Percentiles rank a stretch among this genome's conserved stretches.
Conservation (phyloP, 495 filamentous ascomycete species). For the Aspergillus egyptiacus region DNA sequence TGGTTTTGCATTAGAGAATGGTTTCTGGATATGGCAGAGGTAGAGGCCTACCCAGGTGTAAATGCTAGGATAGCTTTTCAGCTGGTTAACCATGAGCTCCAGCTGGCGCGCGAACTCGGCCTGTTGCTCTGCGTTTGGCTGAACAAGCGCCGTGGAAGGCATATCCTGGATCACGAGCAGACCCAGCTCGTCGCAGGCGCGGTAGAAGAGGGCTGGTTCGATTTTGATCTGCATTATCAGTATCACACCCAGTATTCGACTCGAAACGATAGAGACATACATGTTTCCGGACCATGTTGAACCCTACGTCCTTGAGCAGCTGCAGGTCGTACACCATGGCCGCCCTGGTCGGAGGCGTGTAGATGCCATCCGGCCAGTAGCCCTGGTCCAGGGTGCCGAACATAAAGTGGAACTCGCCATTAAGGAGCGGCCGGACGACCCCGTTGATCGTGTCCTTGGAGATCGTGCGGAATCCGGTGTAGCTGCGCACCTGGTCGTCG, state of each 20-base stretch:
- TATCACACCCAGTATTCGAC: background rate
- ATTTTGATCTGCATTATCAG: slow-evolving; percentile 51
- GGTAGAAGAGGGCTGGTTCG: slow-evolving; percentile 59
- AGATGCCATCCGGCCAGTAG: slow-evolving; percentile 63
- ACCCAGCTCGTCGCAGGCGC: slow-evolving; percentile 57
- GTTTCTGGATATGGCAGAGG: background rate
- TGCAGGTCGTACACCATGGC: slow-evolving; percentile 62
- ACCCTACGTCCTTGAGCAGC: slow-evolving; percentile 54
- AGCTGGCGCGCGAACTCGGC: slow-evolving; percentile 58
- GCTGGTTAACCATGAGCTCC: slow-evolving; percentile 53
- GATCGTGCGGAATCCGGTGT: slow-evolving; percentile 63
- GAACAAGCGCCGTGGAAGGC: slow-evolving; percentile 48
- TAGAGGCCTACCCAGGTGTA: slow-evolving; percentile 36
- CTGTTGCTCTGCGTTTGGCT: slow-evolving; percentile 46
- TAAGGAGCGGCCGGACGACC: slow-evolving; percentile 54
- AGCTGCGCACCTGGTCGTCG: slow-evolving; percentile 50
- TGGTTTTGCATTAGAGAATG: slow-evolving; percentile 14
- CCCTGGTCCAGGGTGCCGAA: slow-evolving; percentile 66
- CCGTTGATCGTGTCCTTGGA: slow-evolving; percentile 48
- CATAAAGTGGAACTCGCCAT: slow-evolving; percentile 58
- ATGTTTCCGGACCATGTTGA: slow-evolving; percentile 66
- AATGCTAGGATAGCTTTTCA: slow-evolving; percentile 58
- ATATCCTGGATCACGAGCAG: slow-evolving; percentile 64
- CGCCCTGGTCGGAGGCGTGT: slow-evolving; percentile 53
- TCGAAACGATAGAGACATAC: slow-evolving; percentile 29